These are phyloP conservation scores for Puccinia sorghi DNA, from an alignment of 1,284 basidiomycete species.

Conservation along the genomic window DNA sequence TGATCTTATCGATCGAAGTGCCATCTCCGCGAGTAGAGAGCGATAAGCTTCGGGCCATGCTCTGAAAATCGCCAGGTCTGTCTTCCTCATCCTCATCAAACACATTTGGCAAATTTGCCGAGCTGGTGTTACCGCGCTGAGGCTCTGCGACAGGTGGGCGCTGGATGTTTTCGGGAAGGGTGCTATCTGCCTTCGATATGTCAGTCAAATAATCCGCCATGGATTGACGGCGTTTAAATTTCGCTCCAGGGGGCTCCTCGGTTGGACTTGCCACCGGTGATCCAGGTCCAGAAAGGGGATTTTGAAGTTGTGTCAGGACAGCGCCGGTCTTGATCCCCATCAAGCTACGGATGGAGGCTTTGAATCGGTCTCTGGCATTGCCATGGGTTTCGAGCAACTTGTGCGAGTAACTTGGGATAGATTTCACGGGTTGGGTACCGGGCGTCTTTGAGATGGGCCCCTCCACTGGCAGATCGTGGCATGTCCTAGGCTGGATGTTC, in stretches of 20 bases:
- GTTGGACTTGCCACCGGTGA: conserved; percentile 28
- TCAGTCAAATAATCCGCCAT: conserved; percentile 49
- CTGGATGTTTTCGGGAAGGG: conserved; percentile 41
- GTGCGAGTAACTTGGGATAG: not conserved
- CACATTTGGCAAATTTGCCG: conserved; percentile 31
- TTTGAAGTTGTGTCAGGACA: conserved; percentile 45
- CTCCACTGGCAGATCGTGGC: not conserved
- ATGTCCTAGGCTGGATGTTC: not conserved
- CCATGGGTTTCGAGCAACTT: conserved; percentile 35
- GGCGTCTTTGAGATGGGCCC: not conserved
- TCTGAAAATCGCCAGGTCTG: conserved; percentile 25
- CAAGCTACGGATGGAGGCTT: conserved; percentile 39
- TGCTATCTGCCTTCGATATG: conserved; percentile 42
- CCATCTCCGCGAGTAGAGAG: conserved; percentile 27
- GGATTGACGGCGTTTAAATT: conserved; percentile 43
- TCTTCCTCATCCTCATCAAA: conserved; percentile 49
- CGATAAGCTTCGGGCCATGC: conserved; percentile 45
- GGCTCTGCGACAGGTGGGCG: conserved; percentile 44
- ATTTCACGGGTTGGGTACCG: conserved; percentile 2
- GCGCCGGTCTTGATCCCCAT: conserved; percentile 42
- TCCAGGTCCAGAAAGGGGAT: conserved; percentile 42
- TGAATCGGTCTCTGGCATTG: conserved; percentile 48
- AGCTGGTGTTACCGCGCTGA: not conserved
- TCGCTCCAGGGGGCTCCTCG: conserved; percentile 16
- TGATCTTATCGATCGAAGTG: conserved; percentile 29